Percentiles rank a stretch among this genome's conserved stretches.
Evolutionary conservation across 2,329 filamentous ascomycete genomes (phyloP).

Genomic region (Trichoderma lentiforme): DNA sequence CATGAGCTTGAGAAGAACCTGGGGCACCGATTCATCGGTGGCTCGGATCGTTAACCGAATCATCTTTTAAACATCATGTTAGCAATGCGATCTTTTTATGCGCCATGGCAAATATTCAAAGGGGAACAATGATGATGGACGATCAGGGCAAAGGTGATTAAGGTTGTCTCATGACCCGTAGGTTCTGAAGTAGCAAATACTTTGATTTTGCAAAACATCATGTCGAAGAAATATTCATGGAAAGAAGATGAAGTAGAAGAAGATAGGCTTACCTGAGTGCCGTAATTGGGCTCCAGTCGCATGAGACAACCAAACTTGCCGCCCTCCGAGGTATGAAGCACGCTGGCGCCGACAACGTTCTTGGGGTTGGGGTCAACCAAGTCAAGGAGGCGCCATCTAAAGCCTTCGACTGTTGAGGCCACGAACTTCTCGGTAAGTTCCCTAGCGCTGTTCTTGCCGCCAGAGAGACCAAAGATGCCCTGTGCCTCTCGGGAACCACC

Average conservation of each 20-base stretch:
- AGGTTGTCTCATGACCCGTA: conserved; percentile 15
- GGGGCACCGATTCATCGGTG: conserved; percentile 85
- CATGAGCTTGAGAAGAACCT: conserved; percentile 79
- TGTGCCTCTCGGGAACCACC: conserved; percentile 84
- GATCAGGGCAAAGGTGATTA: conserved; percentile 16
- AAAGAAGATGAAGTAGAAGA: background rate
- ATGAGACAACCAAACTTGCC: conserved; percentile 94
- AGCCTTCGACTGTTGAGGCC: conserved; percentile 70
- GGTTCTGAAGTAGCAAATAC: conserved; percentile 19
- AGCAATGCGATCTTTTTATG: conserved; percentile 1
- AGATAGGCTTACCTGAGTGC: conserved; percentile 68
- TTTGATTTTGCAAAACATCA: conserved; percentile 18
- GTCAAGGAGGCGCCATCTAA: conserved; percentile 83
- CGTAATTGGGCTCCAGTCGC: conserved; percentile 90
- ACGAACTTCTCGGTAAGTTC: conserved; percentile 71
- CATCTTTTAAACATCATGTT: conserved; percentile 60
- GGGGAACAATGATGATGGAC: background rate
- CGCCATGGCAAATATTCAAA: background rate
- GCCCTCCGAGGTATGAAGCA: conserved; percentile 73
- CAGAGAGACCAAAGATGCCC: conserved; percentile 69
- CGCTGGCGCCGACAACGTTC: conserved; percentile 91
- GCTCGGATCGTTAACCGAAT: conserved; percentile 90
- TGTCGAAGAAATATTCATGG: background rate
- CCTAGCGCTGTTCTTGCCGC: conserved; percentile 46
- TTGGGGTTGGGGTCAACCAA: conserved; percentile 87